Base-by-base conservation (phyloP, 176 grass and related monocot genomes). In the Saccharum officinarum region DNA sequence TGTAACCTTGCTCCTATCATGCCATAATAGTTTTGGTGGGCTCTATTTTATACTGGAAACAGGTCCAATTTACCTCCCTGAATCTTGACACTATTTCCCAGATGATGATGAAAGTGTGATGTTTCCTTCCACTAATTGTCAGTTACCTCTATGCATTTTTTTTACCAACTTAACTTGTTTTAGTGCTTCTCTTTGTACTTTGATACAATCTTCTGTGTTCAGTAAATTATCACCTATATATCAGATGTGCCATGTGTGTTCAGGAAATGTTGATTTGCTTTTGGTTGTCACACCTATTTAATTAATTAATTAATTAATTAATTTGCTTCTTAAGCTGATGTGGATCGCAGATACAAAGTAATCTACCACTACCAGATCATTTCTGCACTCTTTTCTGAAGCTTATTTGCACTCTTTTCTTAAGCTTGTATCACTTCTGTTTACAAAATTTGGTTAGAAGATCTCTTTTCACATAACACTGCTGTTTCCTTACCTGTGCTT, bases 101-200 rank as follows among this genome's bases (percentile, higher is more conserved):
- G 34, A 69, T 31, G 38, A 85, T 64, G n/a, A 30, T 85, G 52
- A 63, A 70, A 77, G 9, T 30, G 22, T 40, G 4, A 45, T 34
- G 25, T 68, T 28, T 77, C 30, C 5, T 73, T 63, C 37, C 14
- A 47, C 8, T 80, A 3, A 38, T n/a, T 84, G 25, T 28, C 20
- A 67, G 10, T 67, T 33, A 39, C 36, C 8, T 79, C 54, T 50
- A 12, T 9, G 28, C 54, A 47, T 86, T 73, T 73, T 28, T n/a
- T 18, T 3, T 86, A 73, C 30, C 30, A 20, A 28, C 42, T 28
- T 63, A 20, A 28, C 42, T 28, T 63, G 37, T 47, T 16, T 68
- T 9, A 38, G 11, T 57, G 52, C 38, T 73, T 81, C 41, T 85
- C 31, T 62, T 38, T 77, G 42, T 82, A 55, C 2, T 72, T 42